phyloP scores from a whole-genome alignment of 768 basidiomycete species.

The Kwoniella europaea region DNA sequence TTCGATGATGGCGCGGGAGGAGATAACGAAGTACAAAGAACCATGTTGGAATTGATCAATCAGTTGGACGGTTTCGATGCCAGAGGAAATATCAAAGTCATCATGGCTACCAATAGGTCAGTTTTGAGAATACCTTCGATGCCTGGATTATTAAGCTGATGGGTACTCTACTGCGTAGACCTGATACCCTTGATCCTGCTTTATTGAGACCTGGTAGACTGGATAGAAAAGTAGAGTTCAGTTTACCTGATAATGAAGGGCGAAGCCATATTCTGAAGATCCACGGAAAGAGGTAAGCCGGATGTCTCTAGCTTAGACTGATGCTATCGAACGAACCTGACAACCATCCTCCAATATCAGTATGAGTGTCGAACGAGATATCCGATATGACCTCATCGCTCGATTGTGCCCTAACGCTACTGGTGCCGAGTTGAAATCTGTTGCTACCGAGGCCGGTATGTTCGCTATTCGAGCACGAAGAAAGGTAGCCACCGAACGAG shows the following conservation, averaged over 20 bases:
- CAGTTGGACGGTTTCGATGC: conserved; percentile 98
- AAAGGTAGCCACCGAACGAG: conserved; percentile 95
- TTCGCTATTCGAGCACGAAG: conserved; percentile 95
- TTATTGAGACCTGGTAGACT: conserved; percentile 92
- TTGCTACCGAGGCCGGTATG: conserved; percentile 99
- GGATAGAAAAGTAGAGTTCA: conserved; percentile 96
- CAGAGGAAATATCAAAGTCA: conserved; percentile 98
- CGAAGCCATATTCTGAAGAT: conserved; percentile 96
- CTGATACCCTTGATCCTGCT: conserved; percentile 97
- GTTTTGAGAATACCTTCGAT: conserved; percentile 37
- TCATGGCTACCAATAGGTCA: conserved; percentile 98
- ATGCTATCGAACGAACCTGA: background rate
- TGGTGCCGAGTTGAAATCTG: conserved; percentile 95
- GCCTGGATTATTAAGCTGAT: conserved; percentile 1
- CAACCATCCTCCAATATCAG: conserved; percentile 60
- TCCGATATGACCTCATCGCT: conserved; percentile 96
- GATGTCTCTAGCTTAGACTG: too few relatives aligned
- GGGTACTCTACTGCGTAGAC: conserved; percentile 63
- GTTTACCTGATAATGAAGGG: conserved; percentile 91
- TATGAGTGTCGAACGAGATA: conserved; percentile 96
- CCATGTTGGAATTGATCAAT: conserved; percentile 98
- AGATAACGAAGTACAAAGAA: conserved; percentile 98
- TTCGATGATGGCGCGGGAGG: conserved; percentile 99
- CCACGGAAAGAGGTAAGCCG: conserved; percentile 82
- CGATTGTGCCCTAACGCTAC: conserved; percentile 97